phyloP scores from a whole-genome alignment of 768 basidiomycete species.

The Pisolithus marmoratus region DNA sequence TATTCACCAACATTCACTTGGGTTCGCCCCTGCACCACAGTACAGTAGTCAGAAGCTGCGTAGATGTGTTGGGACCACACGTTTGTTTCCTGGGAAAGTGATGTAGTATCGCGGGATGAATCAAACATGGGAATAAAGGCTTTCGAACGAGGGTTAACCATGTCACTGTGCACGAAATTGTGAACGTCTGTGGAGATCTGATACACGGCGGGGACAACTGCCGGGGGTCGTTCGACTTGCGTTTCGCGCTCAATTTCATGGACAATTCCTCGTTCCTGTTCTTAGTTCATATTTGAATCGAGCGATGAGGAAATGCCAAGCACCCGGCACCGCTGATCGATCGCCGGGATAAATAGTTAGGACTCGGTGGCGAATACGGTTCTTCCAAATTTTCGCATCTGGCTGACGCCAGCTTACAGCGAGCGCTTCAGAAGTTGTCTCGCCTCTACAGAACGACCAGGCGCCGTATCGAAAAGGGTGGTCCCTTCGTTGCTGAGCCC shows the following conservation, averaged over 20 bases:
- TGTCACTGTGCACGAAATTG: constrained; percentile 21
- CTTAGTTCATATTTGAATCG: constrained; percentile 29
- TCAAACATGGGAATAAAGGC: constrained; percentile 3
- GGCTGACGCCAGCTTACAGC: not conserved
- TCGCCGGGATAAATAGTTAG: not conserved
- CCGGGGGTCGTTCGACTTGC: constrained; percentile 30
- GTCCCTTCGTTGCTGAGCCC: constrained; percentile 32
- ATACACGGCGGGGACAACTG: not conserved
- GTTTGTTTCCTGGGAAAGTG: constrained; percentile 10
- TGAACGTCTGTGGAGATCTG: constrained; percentile 21
- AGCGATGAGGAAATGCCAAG: constrained; percentile 9
- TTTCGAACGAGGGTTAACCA: too few relatives aligned
- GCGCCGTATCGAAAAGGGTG: not conserved
- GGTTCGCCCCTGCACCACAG: too few relatives aligned
- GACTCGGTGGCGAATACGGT: not conserved
- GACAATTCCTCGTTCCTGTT: constrained; percentile 39
- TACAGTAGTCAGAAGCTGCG: too few relatives aligned
- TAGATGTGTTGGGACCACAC: constrained; percentile 8
- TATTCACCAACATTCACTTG: not conserved
- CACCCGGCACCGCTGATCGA: not conserved
- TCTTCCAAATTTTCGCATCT: not conserved
- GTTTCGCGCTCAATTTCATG: constrained; percentile 36
- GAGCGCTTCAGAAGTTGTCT: not conserved
- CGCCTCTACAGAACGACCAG: not conserved
- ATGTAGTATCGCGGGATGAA: constrained; percentile 5